These are phyloP conservation scores for Tritrichomonas foetus DNA, from an alignment of 208 protist species.

Conservation along the genomic window DNA sequence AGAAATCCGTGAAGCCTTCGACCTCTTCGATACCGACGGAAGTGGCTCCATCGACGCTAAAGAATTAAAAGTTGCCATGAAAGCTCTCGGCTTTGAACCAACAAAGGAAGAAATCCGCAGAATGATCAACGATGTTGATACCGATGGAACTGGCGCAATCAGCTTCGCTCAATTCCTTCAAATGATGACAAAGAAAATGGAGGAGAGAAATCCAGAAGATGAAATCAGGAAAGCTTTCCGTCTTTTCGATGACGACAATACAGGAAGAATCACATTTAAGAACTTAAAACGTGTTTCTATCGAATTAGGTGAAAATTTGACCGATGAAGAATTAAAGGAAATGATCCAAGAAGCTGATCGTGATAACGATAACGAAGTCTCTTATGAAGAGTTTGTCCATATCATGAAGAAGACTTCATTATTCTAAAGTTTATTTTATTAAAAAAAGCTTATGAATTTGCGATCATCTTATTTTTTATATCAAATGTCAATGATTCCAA, in stretches of 20 bases:
- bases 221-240: conserved; percentile 50
- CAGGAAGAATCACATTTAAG: conserved; percentile 76
- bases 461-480: too few species aligned
- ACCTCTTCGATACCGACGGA: conserved; percentile 82
- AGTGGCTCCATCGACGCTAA: conserved; percentile 83
- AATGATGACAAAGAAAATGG: conserved; percentile 78
- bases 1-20: conserved; percentile 98
- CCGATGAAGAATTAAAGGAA: conserved; percentile 70
- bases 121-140: conserved; percentile 73
- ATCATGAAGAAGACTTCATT: conserved; percentile 42
- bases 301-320: conserved; percentile 70
- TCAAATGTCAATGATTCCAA: too few species aligned
- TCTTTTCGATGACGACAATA: conserved; percentile 60
- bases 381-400: conserved; percentile 61
- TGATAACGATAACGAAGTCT: conserved; percentile 65
- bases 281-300: conserved; percentile 76
- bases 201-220: conserved; percentile 73
- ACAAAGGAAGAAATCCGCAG: conserved; percentile 80
- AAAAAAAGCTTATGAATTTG: too few species aligned
- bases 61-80: conserved; percentile 98
- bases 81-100: conserved; percentile 94
- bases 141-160: conserved; percentile 68
- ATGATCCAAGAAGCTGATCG: conserved; percentile 73
- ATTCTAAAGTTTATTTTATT: conserved; percentile 1
- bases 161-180: conserved; percentile 72